Conservation (phyloP, 768 basidiomycete species). For the Suillus subalutaceus region DNA sequence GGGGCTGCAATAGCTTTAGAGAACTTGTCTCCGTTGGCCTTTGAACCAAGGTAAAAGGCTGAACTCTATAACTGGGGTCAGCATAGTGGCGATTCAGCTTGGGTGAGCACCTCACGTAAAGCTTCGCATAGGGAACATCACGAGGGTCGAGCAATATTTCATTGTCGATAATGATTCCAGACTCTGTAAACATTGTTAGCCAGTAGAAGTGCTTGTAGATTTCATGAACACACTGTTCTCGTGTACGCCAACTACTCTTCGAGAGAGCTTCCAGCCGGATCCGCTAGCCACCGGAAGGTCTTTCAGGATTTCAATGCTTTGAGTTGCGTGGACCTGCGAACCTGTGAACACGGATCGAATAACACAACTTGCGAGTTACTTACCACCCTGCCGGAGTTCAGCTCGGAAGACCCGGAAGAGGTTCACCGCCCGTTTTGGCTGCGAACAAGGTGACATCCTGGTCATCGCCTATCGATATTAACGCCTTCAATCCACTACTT, state of each 20-base stretch:
- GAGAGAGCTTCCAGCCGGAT: conserved; percentile 75
- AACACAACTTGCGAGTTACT: conserved; percentile 23
- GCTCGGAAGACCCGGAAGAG: conserved; percentile 68
- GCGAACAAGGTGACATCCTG: conserved; percentile 74
- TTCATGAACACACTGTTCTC: conserved; percentile 71
- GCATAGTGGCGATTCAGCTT: neutral
- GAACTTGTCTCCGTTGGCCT: conserved; percentile 63
- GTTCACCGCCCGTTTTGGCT: conserved; percentile 38
- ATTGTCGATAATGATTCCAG: conserved; percentile 69
- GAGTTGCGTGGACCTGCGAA: conserved; percentile 74
- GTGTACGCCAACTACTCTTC: conserved; percentile 65
- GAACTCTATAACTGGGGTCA: conserved; percentile 45
- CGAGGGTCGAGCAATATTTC: conserved; percentile 68
- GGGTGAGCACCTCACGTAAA: conserved; percentile 49
- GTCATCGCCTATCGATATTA: conserved; percentile 44
- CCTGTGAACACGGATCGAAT: neutral
- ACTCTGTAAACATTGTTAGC: conserved; percentile 46
- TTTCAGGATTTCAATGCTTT: conserved; percentile 79
- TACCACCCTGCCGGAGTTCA: conserved; percentile 73
- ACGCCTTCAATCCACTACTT: neutral
- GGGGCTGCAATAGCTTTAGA: conserved; percentile 62
- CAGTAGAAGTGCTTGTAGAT: neutral
- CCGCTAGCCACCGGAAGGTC: conserved; percentile 78
- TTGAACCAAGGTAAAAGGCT: conserved; percentile 71
- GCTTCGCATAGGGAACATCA: conserved; percentile 60